phyloP scores from a whole-genome alignment of 2,329 filamentous ascomycete genomes.

The Fusarium denticulatum region DNA sequence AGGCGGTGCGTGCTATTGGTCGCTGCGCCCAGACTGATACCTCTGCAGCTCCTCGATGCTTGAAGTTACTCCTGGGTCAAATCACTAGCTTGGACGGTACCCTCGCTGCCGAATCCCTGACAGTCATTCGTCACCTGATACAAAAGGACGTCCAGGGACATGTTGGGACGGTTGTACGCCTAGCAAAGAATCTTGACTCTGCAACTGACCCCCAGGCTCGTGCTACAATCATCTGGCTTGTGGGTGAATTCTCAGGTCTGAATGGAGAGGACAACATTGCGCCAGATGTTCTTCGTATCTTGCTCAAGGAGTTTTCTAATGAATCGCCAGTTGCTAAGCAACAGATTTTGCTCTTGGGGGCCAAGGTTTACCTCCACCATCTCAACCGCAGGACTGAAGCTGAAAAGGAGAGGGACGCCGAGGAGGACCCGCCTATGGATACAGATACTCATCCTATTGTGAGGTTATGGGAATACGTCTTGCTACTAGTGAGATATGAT shows the following conservation, averaged over 20 bases:
- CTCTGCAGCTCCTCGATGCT: constrained; percentile 77
- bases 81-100: constrained; percentile 89
- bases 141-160: constrained; percentile 88
- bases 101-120: constrained; percentile 90
- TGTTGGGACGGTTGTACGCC: constrained; percentile 82
- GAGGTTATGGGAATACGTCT: constrained; percentile 83
- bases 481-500: constrained; percentile 90
- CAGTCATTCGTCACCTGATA: constrained; percentile 94
- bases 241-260: constrained; percentile 89
- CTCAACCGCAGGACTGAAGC: constrained; percentile 70
- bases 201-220: constrained; percentile 88
- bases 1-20: constrained; percentile 92
- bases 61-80: constrained; percentile 84
- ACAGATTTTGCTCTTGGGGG: constrained; percentile 90
- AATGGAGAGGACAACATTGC: constrained; percentile 89
- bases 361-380: constrained; percentile 96
- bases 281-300: constrained; percentile 87
- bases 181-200: constrained; percentile 91
- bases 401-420: constrained; percentile 49
- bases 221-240: constrained; percentile 96
- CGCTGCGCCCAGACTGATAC: constrained; percentile 86
- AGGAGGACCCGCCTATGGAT: constrained; percentile 46
- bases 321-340: constrained; percentile 89
- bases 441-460: constrained; percentile 71
- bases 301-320: constrained; percentile 83